Base-by-base conservation (phyloP, 2,329 filamentous ascomycete genomes). In the Sarocladium kiliense region DNA sequence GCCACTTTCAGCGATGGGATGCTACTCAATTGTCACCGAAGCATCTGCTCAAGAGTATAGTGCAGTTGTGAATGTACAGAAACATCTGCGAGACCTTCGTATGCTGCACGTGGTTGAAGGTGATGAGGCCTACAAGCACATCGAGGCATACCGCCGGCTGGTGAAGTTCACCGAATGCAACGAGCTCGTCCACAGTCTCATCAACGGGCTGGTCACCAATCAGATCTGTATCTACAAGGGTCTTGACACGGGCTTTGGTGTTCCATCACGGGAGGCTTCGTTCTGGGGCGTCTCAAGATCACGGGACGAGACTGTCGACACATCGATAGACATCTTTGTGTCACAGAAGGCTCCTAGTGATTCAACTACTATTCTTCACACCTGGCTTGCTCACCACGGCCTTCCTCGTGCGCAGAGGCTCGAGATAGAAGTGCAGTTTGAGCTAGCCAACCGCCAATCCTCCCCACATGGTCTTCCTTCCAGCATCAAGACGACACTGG, bases 311-410 rank as follows among this genome's bases (percentile, higher is more conserved):
- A 39, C n/a, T 53, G 47, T 36, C 19, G 18, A 51, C n/a, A 53
- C 34, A 14, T 25, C 57, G 19, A 56, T 70, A 18, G 64, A 70
- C 56, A 65, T 72, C n/a, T 72, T 66, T 57, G 61, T 73, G 27
- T 73, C 70, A 1, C 62, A 65, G 10, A 68, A 67, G 21, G 62
- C 63, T 7, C 65, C 66, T 1, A 66, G 66, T 49, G 63, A 70
- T 32, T 54, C 63, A 5, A 57, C 58, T 23, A 68, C 68, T 2
- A 59, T 71, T 30, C 57, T 73, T 11, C 71, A 73, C 56, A 67
- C 69, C 3, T 73, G 68, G 64, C 59, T 73, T 12, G 71, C 71
- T 4, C 71, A 72, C 54, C 63, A 67, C 42, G 67, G 67, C 1
- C 61, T 69, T 18, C 57, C 67, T 1, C 65, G 71, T 1, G 58